Percentiles rank a stretch among this genome's conserved stretches.
phyloP scores from a whole-genome alignment of 805 yeast genomes.

The Ogataea degrootiae region DNA sequence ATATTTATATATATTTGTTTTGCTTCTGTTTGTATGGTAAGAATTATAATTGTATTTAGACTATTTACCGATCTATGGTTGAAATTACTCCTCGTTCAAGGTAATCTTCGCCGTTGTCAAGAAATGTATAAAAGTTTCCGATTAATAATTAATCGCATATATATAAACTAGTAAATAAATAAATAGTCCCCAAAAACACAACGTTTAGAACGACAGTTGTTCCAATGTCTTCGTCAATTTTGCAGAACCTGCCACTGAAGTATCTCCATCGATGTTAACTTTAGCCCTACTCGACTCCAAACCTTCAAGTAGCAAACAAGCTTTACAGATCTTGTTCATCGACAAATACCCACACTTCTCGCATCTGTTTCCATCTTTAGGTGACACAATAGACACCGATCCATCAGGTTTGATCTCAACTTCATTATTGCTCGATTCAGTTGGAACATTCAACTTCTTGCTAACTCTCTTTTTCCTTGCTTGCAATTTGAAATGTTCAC shows the following conservation, averaged over 20 bases:
- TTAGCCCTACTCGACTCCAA: conserved; percentile 73
- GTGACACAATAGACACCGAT: conserved; percentile 41
- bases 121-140: too few species aligned
- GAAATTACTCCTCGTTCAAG: too few species aligned
- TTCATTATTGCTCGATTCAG: conserved; percentile 29
- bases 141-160: too few species aligned
- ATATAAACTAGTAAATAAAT: conserved; percentile 1
- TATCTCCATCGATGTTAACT: conserved; percentile 47
- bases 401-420: conserved; percentile 59
- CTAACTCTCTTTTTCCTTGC: conserved; percentile 44
- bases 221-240: conserved; percentile 57
- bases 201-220: conserved; percentile 49
- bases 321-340: conserved; percentile 85
- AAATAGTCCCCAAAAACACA: neutral
- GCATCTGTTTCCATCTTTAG: conserved; percentile 66
- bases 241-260: conserved; percentile 59
- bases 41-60: neutral
- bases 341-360: conserved; percentile 90
- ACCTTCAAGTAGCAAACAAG: conserved; percentile 84
- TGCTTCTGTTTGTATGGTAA: neutral
- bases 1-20: neutral
- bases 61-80: neutral
- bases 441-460: conserved; percentile 23
- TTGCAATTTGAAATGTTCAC: conserved; percentile 74
- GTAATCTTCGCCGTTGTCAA: too few species aligned